Evolutionary conservation across 2,329 filamentous ascomycete species (phyloP), one percentile per base, ranked within the genome.

Genomic region (Talaromyces islandicus): DNA sequence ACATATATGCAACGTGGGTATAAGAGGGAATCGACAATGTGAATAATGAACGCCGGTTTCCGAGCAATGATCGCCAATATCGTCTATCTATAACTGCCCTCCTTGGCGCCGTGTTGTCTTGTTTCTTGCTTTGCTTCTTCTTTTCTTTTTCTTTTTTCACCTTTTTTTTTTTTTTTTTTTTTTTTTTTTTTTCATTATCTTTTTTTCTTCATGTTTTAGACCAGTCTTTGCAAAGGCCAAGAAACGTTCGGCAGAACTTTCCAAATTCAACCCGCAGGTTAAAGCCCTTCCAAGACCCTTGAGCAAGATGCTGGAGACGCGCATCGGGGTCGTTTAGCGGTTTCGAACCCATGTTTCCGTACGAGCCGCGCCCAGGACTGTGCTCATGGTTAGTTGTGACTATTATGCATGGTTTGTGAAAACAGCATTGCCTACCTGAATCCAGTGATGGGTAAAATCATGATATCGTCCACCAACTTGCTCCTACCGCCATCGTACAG

Each of bases 391-490:
- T 60, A 48, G 12, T 24, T 21, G 38, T 9, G 5, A 30, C 19
- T 11, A 35, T 4, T n/a, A 14, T 11, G 17, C 59, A 43, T 52
- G 25, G 30, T 21, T 12, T 21, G 29, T 25, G 35, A 4, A 1
- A 17, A 7, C 14, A 21, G 24, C 29, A n/a, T 12, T n/a, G 50
- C 61, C 41, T 65, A 72, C 70, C 69, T 72, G 54, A 73, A 73
- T 3, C 68, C 71, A 1, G 71, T 73, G 46, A 73, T 73, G 0
- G 71, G 70, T 4, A 73, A 63, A n/a, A 73, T 65, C 46, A 73
- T 54, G 10, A 71, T 68, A 58, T 72, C 71, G 5, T 67, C 69
- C 1, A 71, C 67, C 7, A 68, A 46, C 50, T 73, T 73, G 50
- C 66, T 70, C 30, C 32, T 58, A 0, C 71, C 71, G 2, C 64